phyloP scores from a whole-genome alignment of 2,329 filamentous ascomycete genomes.

The Blastomyces silverae region DNA sequence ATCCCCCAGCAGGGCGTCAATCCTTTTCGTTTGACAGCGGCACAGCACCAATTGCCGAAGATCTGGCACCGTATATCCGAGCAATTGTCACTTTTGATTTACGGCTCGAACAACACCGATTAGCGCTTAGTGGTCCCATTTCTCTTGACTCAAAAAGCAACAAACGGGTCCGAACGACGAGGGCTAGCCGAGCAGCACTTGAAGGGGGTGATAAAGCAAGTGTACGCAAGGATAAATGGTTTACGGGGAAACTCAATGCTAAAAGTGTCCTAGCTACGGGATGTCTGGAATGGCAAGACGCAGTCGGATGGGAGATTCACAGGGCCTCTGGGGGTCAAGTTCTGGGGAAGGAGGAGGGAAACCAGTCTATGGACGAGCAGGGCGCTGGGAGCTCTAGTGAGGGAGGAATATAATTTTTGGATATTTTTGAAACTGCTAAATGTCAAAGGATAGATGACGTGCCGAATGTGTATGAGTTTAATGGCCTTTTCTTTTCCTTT shows the following conservation, averaged over 20 bases:
- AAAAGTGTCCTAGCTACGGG: slow-evolving; percentile 60
- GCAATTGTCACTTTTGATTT: slow-evolving; percentile 72
- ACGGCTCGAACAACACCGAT: slow-evolving; percentile 60
- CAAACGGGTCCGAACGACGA: slow-evolving; percentile 62
- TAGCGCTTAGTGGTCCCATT: slow-evolving; percentile 56
- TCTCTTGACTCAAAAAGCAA: slow-evolving; percentile 49
- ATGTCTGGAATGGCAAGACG: slow-evolving; percentile 37
- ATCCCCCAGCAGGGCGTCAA: slow-evolving; percentile 31
- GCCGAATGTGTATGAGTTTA: neutral
- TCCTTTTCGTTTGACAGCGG: slow-evolving; percentile 71
- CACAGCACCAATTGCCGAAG: slow-evolving; percentile 58
- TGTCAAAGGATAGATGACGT: neutral
- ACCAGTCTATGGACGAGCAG: slow-evolving; percentile 15
- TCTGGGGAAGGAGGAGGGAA: neutral
- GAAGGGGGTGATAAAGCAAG: slow-evolving; percentile 64
- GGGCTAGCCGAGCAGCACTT: slow-evolving; percentile 67
- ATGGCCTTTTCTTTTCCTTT: neutral
- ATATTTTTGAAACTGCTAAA: neutral
- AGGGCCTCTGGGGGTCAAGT: neutral
- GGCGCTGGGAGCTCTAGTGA: slow-evolving; percentile 20
- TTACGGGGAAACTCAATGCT: slow-evolving; percentile 55
- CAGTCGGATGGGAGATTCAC: slow-evolving; percentile 26
- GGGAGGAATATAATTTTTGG: slow-evolving; percentile 15
- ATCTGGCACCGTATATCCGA: slow-evolving; percentile 86
- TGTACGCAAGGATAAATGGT: slow-evolving; percentile 66